Evolutionary conservation across 2,329 filamentous ascomycete species (phyloP), one percentile per base, ranked within the genome.

Genomic region (Epichloe amarillans): DNA sequence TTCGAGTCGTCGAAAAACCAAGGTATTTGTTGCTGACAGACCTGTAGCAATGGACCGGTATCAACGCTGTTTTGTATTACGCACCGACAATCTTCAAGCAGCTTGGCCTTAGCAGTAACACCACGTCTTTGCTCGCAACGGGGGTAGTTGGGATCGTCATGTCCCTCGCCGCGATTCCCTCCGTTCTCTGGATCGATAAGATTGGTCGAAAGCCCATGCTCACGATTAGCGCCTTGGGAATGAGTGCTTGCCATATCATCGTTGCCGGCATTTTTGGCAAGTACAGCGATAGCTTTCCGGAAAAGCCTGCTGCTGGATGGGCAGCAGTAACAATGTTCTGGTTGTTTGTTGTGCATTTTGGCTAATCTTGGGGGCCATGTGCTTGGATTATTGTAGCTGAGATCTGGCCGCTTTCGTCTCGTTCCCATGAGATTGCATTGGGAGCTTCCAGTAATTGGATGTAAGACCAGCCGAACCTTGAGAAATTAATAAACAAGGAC

Each of bases 361-460:
- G 19, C 19, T 88, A 86, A 62, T 81, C 76, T 0, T 89, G 84
- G 84, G 83, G 84, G 0, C 84, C 84, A 2, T 83, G 80, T 58
- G 77, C 81, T 0, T 88, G 85, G 85, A 85, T 87, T 53, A 73
- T 89, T 50, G 76, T 87, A 1, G 78, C 83, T 2, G 85, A 88
- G 65, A 79, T 89, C 41, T 89, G 12, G 41, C 14, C 12, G 12
- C 11, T 43, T 11, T 26, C 41, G 12, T 43, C 14, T 23, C 23
- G 41, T 26, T 23, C 4, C 15, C 4, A 26, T 43, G 23, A 23
- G 4, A 23, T 43, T 15, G 19, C 23, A 15, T 21, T 30, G 6
- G 41, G 41, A 43, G 41, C 11, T 11, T 30, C 23, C 15, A n/a
- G 23, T 23, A 6, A 6, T 23, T 23, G 23, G 0, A 23, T 23